Percentiles rank a stretch among this genome's conserved stretches.
These are phyloP conservation scores for Amanita rubescens DNA, from an alignment of 768 basidiomycete genomes.

Conservation along the genomic window DNA sequence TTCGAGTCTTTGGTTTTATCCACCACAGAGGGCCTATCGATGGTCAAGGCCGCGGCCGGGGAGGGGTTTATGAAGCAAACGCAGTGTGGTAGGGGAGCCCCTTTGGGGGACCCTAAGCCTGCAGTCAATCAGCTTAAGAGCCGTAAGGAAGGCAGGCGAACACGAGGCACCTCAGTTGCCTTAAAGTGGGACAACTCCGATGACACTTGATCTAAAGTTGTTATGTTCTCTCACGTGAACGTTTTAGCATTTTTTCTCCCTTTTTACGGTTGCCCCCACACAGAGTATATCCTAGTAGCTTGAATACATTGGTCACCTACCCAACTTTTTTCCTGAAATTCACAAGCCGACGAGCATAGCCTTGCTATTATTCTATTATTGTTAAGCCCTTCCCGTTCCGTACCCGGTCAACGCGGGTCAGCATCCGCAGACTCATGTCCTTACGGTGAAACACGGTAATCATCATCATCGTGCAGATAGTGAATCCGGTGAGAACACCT, in stretches of 20 bases:
- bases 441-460: neutral
- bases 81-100: neutral
- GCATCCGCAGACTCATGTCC: neutral
- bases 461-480: neutral
- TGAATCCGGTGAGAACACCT: neutral
- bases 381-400: neutral
- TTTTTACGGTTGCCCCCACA: neutral
- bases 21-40: neutral
- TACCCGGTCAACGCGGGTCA: neutral
- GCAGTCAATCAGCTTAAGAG: constrained; percentile 2
- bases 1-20: neutral
- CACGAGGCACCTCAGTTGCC: constrained; percentile 5
- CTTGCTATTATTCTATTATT: neutral
- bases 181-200: neutral
- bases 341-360: too few species aligned
- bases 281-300: neutral
- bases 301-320: too few species aligned
- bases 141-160: constrained; percentile 1
- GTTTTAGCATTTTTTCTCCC: neutral
- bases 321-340: too few species aligned
- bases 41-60: neutral
- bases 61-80: neutral
- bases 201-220: neutral
- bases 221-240: constrained; percentile 3
- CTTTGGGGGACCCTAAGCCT: neutral